phyloP scores from a whole-genome alignment of 2,329 filamentous ascomycete genomes.

The Trichoderma sp. region DNA sequence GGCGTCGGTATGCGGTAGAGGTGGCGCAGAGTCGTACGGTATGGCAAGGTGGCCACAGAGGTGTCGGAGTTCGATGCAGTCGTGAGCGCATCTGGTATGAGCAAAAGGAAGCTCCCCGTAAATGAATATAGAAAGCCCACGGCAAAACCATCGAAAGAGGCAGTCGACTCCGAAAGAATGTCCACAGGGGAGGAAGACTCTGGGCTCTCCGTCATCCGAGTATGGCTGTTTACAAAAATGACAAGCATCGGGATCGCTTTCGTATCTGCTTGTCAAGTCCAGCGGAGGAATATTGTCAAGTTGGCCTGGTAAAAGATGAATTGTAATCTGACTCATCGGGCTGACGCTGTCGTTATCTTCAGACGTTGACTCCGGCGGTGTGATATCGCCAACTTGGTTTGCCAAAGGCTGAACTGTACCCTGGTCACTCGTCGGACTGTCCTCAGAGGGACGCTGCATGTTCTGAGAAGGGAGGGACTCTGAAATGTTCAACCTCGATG shows the following conservation, averaged over 20 bases:
- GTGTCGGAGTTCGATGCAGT: constrained; percentile 32
- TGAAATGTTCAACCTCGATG: too few relatives aligned
- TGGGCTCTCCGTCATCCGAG: constrained; percentile 26
- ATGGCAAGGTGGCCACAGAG: constrained; percentile 31
- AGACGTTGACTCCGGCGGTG: too few relatives aligned
- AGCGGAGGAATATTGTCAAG: too few relatives aligned
- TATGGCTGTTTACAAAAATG: background rate
- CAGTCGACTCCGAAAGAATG: constrained; percentile 36
- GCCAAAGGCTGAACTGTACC: background rate
- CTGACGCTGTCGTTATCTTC: too few relatives aligned
- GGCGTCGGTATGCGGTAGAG: background rate
- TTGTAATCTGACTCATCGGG: too few relatives aligned
- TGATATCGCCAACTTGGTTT: background rate
- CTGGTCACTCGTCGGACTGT: too few relatives aligned
- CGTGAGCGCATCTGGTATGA: constrained; percentile 26
- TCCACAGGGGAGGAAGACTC: constrained; percentile 36
- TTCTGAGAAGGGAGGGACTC: background rate
- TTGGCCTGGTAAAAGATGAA: background rate
- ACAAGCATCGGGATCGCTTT: background rate
- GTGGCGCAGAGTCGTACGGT: constrained; percentile 9
- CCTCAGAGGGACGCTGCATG: background rate
- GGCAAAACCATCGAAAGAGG: constrained; percentile 28
- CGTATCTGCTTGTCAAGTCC: background rate
- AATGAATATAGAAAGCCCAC: too few relatives aligned
- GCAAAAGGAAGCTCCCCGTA: too few relatives aligned